These are phyloP conservation scores for Pleurotus cornucopiae DNA, from an alignment of 768 basidiomycete genomes.

Conservation along the genomic window DNA sequence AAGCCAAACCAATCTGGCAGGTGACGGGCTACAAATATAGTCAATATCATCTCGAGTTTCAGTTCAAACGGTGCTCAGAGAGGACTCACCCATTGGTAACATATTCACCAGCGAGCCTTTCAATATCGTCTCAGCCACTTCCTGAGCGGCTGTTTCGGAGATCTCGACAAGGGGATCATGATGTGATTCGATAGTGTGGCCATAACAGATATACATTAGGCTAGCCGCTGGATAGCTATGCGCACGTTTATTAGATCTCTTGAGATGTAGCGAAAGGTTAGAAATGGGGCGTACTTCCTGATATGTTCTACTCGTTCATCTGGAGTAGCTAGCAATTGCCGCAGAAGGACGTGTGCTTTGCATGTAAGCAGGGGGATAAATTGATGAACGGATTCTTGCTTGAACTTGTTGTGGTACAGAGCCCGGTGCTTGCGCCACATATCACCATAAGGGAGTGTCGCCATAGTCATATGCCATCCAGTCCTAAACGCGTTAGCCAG, in stretches of 20 bases:
- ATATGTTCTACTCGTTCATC: conserved; percentile 19
- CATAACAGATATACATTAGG: conserved; percentile 5
- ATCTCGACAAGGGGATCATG: conserved; percentile 1
- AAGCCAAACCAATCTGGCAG: conserved; percentile 6
- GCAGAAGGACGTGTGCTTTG: conserved; percentile 25
- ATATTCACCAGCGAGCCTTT: neutral
- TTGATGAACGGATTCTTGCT: conserved; percentile 2
- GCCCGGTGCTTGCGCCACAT: conserved; percentile 4
- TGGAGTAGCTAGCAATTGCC: conserved; percentile 22
- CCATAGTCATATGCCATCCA: conserved; percentile 6
- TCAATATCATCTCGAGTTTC: too few species aligned
- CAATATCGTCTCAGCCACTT: neutral
- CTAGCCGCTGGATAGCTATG: conserved; percentile 1
- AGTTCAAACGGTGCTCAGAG: too few species aligned
- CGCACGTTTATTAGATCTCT: too few species aligned
- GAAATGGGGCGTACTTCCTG: conserved; percentile 18
- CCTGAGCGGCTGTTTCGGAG: neutral
- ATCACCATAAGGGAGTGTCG: conserved; percentile 1
- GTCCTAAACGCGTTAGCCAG: neutral
- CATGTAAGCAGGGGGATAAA: conserved; percentile 16
- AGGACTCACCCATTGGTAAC: conserved; percentile 1
- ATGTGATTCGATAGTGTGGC: neutral
- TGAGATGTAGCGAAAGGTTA: too few species aligned
- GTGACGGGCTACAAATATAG: neutral
- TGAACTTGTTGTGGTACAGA: conserved; percentile 2